These are phyloP conservation scores for Hypoxylon sp. DNA, from an alignment of 2,329 filamentous ascomycete species.

Conservation along the genomic window DNA sequence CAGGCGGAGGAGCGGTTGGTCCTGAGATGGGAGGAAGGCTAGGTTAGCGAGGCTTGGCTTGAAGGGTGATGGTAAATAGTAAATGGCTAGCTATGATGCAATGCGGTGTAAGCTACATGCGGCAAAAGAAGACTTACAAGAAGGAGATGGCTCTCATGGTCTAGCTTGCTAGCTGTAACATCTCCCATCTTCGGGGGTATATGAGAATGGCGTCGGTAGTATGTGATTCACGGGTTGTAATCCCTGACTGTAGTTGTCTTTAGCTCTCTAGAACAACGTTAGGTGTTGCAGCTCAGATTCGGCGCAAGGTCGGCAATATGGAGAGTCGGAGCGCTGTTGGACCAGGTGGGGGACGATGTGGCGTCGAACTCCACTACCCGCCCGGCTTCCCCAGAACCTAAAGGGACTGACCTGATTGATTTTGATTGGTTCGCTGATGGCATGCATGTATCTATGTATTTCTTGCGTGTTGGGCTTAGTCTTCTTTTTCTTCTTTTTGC, in stretches of 20 bases:
- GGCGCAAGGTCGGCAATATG: slow-evolving; percentile 31
- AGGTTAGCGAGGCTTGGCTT: slow-evolving; percentile 19
- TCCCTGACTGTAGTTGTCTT: slow-evolving; percentile 7
- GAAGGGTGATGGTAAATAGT: neutral
- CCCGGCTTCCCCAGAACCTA: slow-evolving; percentile 43
- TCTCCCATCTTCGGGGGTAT: slow-evolving; percentile 66
- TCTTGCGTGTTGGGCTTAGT: slow-evolving; percentile 13
- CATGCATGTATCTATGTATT: slow-evolving; percentile 1
- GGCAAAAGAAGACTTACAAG: slow-evolving; percentile 66
- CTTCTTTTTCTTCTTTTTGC: neutral
- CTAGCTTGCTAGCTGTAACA: slow-evolving; percentile 75
- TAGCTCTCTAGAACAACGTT: slow-evolving; percentile 10
- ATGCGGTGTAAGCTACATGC: neutral
- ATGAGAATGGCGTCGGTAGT: neutral
- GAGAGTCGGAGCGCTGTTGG: slow-evolving; percentile 13
- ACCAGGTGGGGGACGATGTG: slow-evolving; percentile 25
- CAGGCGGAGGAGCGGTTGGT: slow-evolving; percentile 93
- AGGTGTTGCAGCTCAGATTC: slow-evolving; percentile 22
- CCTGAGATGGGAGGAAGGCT: slow-evolving; percentile 64
- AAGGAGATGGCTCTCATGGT: slow-evolving; percentile 81
- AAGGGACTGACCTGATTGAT: slow-evolving; percentile 19
- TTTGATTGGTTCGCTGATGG: slow-evolving; percentile 15
- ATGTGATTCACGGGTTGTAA: slow-evolving; percentile 2
- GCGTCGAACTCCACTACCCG: slow-evolving; percentile 42
- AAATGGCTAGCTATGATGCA: slow-evolving; percentile 6